Evolutionary conservation across 2,329 filamentous ascomycete species (phyloP).

Genomic region (Microsporum canis): DNA sequence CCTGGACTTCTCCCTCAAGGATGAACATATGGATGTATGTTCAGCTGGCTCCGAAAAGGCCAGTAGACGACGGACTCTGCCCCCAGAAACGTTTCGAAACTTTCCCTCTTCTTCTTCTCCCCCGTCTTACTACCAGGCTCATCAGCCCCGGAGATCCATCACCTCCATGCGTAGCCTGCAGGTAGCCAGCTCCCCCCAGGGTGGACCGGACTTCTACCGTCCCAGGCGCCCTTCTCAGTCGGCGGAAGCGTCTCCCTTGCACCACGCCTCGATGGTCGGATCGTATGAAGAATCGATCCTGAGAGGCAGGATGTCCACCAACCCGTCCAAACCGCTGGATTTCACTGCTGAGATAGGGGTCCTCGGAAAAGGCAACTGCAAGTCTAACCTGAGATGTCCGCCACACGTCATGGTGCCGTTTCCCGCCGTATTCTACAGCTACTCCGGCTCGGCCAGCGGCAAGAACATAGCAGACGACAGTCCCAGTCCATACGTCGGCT

Average conservation of each 20-base stretch:
- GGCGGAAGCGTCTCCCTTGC: conserved; percentile 63
- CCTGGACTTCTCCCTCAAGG: conserved; percentile 49
- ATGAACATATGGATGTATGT: conserved; percentile 42
- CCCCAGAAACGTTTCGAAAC: conserved; percentile 47
- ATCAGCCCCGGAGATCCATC: conserved; percentile 65
- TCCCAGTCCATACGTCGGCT: conserved; percentile 89
- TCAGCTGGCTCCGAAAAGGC: conserved; percentile 35
- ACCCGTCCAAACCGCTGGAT: conserved; percentile 79
- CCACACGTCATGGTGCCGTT: conserved; percentile 84
- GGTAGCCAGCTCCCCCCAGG: conserved; percentile 36
- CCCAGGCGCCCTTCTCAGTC: conserved; percentile 56
- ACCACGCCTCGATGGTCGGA: conserved; percentile 91
- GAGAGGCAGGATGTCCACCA: conserved; percentile 90
- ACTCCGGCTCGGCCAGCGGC: conserved; percentile 55
- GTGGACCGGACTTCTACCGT: conserved; percentile 11
- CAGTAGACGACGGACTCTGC: conserved; percentile 60
- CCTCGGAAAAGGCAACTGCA: conserved; percentile 78
- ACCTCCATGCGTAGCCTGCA: conserved; percentile 47
- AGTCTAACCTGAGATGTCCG: conserved; percentile 70
- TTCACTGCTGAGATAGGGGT: conserved; percentile 95
- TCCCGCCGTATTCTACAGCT: conserved; percentile 92
- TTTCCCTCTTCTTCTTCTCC: conserved; percentile 35
- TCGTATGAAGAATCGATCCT: conserved; percentile 97
- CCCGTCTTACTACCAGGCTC: conserved; percentile 59
- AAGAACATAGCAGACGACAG: conserved; percentile 62